Conservation (phyloP, 192 early-diverging fungal genomes). For the Entomortierella lignicola region DNA sequence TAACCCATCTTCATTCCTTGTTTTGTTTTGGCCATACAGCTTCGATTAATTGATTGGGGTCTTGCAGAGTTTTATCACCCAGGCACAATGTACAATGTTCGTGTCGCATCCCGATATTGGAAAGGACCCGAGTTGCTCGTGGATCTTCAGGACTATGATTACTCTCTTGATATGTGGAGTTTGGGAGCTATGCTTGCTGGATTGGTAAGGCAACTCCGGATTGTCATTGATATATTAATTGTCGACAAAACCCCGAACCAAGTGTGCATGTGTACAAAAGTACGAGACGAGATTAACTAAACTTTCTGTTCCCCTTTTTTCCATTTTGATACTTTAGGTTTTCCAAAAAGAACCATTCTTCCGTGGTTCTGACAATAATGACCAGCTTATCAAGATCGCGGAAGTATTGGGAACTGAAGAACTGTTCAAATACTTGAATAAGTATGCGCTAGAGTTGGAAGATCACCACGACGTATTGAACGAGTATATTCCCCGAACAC, state of each 20-base stretch:
- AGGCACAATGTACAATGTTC: slow-evolving; percentile 95
- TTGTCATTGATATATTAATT: too few relatives aligned
- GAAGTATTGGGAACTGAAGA: slow-evolving; percentile 98
- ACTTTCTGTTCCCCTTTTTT: neutral
- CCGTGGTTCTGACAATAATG: slow-evolving; percentile 97
- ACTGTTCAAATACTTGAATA: slow-evolving; percentile 89
- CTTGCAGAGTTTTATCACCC: slow-evolving; percentile 99
- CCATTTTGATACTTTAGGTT: slow-evolving; percentile 68
- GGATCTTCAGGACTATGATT: slow-evolving; percentile 98
- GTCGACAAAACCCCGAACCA: too few relatives aligned
- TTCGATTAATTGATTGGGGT: slow-evolving; percentile 98
- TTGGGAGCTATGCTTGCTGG: slow-evolving; percentile 98
- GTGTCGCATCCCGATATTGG: slow-evolving; percentile 99
- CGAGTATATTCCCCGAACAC: slow-evolving; percentile 84
- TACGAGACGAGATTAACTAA: neutral
- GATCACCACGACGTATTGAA: slow-evolving; percentile 87
- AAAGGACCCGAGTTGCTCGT: slow-evolving; percentile 98
- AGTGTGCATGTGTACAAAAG: too few relatives aligned
- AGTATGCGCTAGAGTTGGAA: slow-evolving; percentile 93
- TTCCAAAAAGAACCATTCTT: slow-evolving; percentile 99
- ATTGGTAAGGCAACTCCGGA: too few relatives aligned
- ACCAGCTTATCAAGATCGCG: slow-evolving; percentile 98
- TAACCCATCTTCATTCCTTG: neutral
- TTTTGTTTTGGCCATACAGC: slow-evolving; percentile 50
- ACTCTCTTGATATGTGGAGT: slow-evolving; percentile 98